Evolutionary conservation across 2,329 filamentous ascomycete genomes (phyloP).

Genomic region (Pseudohalonectria lignicola): DNA sequence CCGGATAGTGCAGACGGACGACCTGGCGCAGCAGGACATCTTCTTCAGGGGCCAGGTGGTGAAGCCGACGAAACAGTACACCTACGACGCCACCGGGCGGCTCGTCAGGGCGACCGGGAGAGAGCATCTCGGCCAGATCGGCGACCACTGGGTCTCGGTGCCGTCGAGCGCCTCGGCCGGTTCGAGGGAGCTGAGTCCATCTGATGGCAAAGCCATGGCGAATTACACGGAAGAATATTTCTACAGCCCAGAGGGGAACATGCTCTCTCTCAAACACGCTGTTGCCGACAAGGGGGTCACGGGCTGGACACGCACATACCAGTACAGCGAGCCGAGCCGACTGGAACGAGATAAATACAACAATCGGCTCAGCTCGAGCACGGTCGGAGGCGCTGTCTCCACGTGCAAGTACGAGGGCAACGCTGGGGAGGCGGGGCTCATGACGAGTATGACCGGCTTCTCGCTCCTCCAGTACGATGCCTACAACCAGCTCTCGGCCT

Average conservation of each 20-base stretch:
- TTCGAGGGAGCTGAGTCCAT: not conserved
- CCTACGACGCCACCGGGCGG: constrained; percentile 10
- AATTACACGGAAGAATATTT: constrained; percentile 8
- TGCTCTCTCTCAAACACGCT: constrained; percentile 7
- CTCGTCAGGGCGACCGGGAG: constrained; percentile 11
- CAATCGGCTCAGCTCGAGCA: constrained; percentile 5
- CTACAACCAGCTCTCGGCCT: not conserved
- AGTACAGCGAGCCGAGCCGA: constrained; percentile 7
- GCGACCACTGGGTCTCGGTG: not conserved
- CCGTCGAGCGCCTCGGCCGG: not conserved
- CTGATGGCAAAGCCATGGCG: not conserved
- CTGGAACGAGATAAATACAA: constrained; percentile 1
- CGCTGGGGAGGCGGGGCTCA: not conserved
- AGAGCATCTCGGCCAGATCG: constrained; percentile 6
- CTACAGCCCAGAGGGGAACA: constrained; percentile 10
- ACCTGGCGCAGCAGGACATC: not conserved
- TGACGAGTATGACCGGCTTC: not conserved
- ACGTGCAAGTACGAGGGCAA: not conserved
- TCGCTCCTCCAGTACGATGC: not conserved
- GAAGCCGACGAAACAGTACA: not conserved
- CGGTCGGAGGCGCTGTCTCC: not conserved
- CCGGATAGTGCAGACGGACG: not conserved
- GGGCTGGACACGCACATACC: constrained; percentile 9
- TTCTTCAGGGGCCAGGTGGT: not conserved
- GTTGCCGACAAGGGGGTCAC: not conserved